A percentile compares a stretch with the other conserved stretches of the same genome.
These are phyloP conservation scores for Platanthera zijinensis DNA, from an alignment of 106 monocot genomes.

Conservation along the genomic window DNA sequence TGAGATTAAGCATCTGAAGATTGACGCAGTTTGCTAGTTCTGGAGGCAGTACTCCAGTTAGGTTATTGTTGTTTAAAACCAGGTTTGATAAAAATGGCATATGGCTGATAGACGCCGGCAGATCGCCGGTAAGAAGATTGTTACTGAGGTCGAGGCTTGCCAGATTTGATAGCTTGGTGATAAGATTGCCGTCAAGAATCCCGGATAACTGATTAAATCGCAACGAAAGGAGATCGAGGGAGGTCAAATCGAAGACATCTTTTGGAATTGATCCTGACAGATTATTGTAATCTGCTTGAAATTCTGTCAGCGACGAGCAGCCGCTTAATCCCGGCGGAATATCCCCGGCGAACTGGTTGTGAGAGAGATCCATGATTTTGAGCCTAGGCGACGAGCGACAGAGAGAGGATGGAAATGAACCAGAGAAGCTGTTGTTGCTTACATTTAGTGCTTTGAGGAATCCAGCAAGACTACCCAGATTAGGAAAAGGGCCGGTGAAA, in stretches of 20 bases:
- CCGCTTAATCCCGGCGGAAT: background rate
- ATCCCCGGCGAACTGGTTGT: background rate
- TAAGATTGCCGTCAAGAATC: background rate
- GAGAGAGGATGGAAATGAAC: slow-evolving; percentile 4
- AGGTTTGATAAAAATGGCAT: background rate
- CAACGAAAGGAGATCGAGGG: background rate
- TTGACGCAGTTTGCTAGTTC: slow-evolving; percentile 1
- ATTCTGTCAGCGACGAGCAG: slow-evolving; percentile 1
- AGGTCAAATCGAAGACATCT: background rate
- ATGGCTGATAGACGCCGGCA: slow-evolving; percentile 9
- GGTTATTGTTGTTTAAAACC: background rate
- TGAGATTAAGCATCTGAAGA: slow-evolving; percentile 8
- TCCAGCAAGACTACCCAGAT: background rate
- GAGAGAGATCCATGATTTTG: background rate
- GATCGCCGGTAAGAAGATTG: slow-evolving; percentile 2
- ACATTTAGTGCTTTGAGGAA: background rate
- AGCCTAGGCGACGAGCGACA: background rate
- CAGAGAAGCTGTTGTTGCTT: slow-evolving; percentile 12
- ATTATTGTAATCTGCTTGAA: slow-evolving; percentile 10
- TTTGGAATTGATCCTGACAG: background rate
- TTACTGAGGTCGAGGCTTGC: background rate
- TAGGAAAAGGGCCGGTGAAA: background rate
- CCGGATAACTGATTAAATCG: slow-evolving; percentile 11
- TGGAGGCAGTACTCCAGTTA: background rate
- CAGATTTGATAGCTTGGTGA: slow-evolving; percentile 3